Evolutionary conservation across 2,329 filamentous ascomycete species (phyloP).

Genomic region (Didymella exigua): DNA sequence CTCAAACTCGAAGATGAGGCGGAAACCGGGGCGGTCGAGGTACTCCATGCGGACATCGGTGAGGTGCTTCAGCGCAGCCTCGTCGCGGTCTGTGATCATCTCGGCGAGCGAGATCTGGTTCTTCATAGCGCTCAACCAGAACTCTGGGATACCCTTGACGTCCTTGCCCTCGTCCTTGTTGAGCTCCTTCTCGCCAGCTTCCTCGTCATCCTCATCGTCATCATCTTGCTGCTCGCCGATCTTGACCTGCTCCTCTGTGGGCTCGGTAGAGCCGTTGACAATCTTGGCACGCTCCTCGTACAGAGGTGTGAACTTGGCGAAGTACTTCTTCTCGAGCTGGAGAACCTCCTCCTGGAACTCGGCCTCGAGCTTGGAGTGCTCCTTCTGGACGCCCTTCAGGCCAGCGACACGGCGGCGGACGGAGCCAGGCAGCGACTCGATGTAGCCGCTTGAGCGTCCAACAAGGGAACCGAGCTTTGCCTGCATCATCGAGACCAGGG

Average conservation of each 20-base stretch:
- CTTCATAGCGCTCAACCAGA: constrained; percentile 99
- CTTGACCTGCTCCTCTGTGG: constrained; percentile 83
- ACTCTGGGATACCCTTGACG: constrained; percentile 89
- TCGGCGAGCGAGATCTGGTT: constrained; percentile 97
- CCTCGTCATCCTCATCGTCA: constrained; percentile 66
- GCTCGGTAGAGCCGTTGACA: constrained; percentile 85
- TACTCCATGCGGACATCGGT: constrained; percentile 99
- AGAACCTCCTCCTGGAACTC: constrained; percentile 99
- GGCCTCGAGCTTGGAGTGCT: constrained; percentile 96
- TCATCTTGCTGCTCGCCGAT: constrained; percentile 82
- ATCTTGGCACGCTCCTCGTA: constrained; percentile 95
- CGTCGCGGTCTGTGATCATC: constrained; percentile 98
- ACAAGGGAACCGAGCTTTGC: constrained; percentile 92
- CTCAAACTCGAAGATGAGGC: constrained; percentile 94
- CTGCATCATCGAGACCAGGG: constrained; percentile 96
- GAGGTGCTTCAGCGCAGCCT: constrained; percentile 87
- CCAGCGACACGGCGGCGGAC: constrained; percentile 94
- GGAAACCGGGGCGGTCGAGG: constrained; percentile 96
- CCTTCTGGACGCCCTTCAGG: constrained; percentile 97
- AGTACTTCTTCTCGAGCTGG: constrained; percentile 99
- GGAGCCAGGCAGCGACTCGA: constrained; percentile 88
- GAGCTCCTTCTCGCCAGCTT: constrained; percentile 60
- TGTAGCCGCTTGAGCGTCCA: constrained; percentile 94
- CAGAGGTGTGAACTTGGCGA: constrained; percentile 95
- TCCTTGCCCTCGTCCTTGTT: constrained; percentile 62